Base-by-base conservation (phyloP, 2,329 filamentous ascomycete genomes). In the Teratosphaeria viscida region DNA sequence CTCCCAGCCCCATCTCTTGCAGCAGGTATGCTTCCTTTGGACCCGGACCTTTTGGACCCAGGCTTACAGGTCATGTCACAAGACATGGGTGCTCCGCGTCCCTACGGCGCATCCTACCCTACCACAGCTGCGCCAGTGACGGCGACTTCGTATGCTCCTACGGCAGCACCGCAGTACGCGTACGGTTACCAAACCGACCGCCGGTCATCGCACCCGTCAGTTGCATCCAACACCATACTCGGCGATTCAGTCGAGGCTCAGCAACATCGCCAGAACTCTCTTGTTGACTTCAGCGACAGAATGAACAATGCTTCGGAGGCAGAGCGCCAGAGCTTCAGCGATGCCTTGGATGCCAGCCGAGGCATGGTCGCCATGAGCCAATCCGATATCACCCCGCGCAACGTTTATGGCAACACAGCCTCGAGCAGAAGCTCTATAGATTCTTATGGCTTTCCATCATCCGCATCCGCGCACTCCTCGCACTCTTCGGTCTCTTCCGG, bases 311-410 rank as follows among this genome's bases (percentile, higher is more conserved):
- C 70, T 34, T 79, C 75, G 73, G 82, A 76, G 78, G 83, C 76
- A 71, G 85, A 79, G 56, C 79, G 81, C 59, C 81, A 87, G 67
- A 87, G 86, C 67, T 95, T 92, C 73, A 89, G 87, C 65, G 92
- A 96, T 71, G 90, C 90, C 32, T 85, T 97, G 59, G 92, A 96
- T 73, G 92, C 92, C 27, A 92, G 91, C 72, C 88, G 94, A 62
- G 90, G 91, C 67, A 96, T 97, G 89, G 83, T 96, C 29, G 90
- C 91, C 43, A 89, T 97, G 82, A 95, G 90, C 81, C 91, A 96
- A 76, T 68, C 69, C 7, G 91, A 96, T 68, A 76, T 86, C 68
- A 96, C 91, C 1, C 90, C 92, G 12, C 82, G 92, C 63, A 94
- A 92, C 72, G 90, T 96, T 68, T 96, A 96, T 71, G 90, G 88